Conservation (phyloP, 495 filamentous ascomycete species). For the Corynascus novoguineensis region DNA sequence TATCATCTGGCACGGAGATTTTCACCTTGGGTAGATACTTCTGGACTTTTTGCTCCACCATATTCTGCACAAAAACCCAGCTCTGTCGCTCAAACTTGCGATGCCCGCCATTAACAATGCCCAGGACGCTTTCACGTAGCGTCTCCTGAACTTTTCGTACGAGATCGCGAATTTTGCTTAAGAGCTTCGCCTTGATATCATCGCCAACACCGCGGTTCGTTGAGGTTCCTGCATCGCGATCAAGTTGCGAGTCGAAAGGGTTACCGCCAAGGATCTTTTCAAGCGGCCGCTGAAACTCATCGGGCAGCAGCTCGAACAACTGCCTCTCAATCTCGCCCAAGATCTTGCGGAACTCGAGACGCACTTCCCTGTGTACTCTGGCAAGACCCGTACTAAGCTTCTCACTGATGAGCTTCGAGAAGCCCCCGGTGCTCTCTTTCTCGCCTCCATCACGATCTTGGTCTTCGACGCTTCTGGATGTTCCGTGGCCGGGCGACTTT, state of each 20-base stretch:
- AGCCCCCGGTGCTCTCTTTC: conserved; percentile 20
- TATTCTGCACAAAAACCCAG: conserved; percentile 35
- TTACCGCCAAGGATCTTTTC: conserved; percentile 36
- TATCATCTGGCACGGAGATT: conserved; percentile 34
- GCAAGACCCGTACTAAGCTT: conserved; percentile 33
- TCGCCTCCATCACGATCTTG: conserved; percentile 15
- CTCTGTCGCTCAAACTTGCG: conserved; percentile 35
- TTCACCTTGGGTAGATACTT: conserved; percentile 34
- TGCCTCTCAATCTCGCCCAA: conserved; percentile 32
- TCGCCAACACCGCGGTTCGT: conserved; percentile 28
- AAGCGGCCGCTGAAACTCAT: conserved; percentile 29
- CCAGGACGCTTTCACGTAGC: conserved; percentile 32
- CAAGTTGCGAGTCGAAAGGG: conserved; percentile 32
- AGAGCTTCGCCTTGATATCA: conserved; percentile 31
- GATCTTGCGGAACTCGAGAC: conserved; percentile 33
- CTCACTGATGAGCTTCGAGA: conserved; percentile 34
- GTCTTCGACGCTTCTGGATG: conserved; percentile 21
- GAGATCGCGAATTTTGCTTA: conserved; percentile 31
- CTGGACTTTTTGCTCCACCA: conserved; percentile 34
- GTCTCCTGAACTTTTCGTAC: conserved; percentile 32
- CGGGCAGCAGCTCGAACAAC: conserved; percentile 33
- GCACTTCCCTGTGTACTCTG: conserved; percentile 31
- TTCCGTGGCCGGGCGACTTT: conserved; percentile 16
- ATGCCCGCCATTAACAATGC: conserved; percentile 32
- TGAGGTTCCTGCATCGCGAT: conserved; percentile 19